Evolutionary conservation across 139 green algal species (phyloP), one percentile per base, ranked within the genome.

Genomic region (Chlamydomonas sphaeroides): DNA sequence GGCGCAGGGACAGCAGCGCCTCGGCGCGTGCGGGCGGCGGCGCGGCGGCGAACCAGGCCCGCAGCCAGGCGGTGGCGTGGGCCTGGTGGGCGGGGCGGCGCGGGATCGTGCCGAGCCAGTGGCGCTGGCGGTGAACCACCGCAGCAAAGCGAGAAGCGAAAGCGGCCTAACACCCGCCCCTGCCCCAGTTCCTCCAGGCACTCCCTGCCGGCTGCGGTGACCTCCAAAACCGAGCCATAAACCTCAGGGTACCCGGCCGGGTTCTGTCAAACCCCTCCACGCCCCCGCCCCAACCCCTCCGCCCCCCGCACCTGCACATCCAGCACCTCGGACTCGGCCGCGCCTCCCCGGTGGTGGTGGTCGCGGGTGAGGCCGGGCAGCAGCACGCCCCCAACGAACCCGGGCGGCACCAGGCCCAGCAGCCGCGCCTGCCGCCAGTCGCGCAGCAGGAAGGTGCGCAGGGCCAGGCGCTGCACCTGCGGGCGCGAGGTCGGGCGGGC

Each of bases 391-490:
- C 41, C 69, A 42, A 91, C 51, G 41, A 87, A 91, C 48, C 18
- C 38, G 17, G 63, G 30, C 17, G 74, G 68, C 62, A 91, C 57
- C 23, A 59, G 36, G 7, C 28, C 39, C 63, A 84, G 63, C 65
- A 21, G 42, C 4, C 59, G 36, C 14, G 15, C 10, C 8, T 14
- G 8, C 21, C 48, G 33, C 88, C 88, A 92, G 65, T 87, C 42
- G 18, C 88, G 85, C 79, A 88, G 85, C 36, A 92, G 79, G 14
- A 92, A 68, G 1, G 83, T 85, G 35, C 78, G 79, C 72, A 92
- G 42, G 3, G 62, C 83, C 61, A 86, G 68, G 7, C 79, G 63
- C 59, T 90, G 85, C 1, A 90, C 86, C 82, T 87, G 83, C 36
- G n/a, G 25, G 17, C 1, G 56, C 1, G 56, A 15, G 56, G 17